Conservation (phyloP, 306 rosid genomes). For the Inga oerstediana region DNA sequence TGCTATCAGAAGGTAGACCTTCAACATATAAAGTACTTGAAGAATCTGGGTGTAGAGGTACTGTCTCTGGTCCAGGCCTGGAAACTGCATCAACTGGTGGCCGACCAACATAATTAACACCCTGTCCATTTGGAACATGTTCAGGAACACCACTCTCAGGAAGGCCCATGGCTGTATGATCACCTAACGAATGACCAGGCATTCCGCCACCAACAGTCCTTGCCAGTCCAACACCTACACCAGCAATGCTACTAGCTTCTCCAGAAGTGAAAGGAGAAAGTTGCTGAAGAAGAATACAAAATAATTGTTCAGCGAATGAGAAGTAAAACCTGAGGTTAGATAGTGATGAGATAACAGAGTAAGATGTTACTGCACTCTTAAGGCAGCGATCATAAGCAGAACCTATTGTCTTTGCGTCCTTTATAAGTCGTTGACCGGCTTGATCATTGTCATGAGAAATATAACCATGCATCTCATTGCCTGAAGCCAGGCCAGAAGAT, state of each 20-base stretch:
- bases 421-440: conserved; percentile 48
- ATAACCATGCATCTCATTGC: conserved; percentile 71
- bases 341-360: background rate
- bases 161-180: conserved; percentile 56
- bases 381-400: conserved; percentile 93
- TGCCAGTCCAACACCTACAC: conserved; percentile 47
- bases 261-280: conserved; percentile 60
- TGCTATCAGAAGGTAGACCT: conserved; percentile 85
- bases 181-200: conserved; percentile 51
- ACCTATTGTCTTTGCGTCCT: conserved; percentile 65
- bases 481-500: conserved; percentile 59
- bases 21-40: conserved; percentile 86
- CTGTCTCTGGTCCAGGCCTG: conserved; percentile 71
- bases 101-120: conserved; percentile 54
- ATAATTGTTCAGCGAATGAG: conserved; percentile 37
- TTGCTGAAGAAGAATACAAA: conserved; percentile 55
- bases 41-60: conserved; percentile 85
- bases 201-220: conserved; percentile 57
- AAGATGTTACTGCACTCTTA: conserved; percentile 69
- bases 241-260: conserved; percentile 61
- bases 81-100: conserved; percentile 55
- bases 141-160: conserved; percentile 58
- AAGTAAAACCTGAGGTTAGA: conserved; percentile 13
- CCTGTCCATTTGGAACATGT: conserved; percentile 57
- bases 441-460: conserved; percentile 57